These are phyloP conservation scores for Leccinum solheimii DNA, from an alignment of 1,284 basidiomycete species.

Conservation along the genomic window DNA sequence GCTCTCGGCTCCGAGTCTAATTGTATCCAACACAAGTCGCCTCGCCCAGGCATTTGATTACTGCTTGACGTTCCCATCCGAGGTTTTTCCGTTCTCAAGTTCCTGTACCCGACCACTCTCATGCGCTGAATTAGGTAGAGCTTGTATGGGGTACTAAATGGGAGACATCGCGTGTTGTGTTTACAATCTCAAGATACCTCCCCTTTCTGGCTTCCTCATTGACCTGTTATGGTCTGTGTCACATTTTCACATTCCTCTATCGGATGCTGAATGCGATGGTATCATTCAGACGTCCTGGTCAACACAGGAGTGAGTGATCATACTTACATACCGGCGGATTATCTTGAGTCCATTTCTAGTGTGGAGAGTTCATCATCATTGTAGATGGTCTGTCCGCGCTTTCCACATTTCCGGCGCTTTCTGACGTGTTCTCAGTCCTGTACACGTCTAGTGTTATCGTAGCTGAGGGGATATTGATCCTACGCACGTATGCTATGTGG, in stretches of 20 bases:
- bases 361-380: not conserved
- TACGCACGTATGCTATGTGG: slow-evolving; percentile 30
- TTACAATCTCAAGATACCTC: not conserved
- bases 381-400: not conserved
- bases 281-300: slow-evolving; percentile 11
- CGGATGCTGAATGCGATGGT: not conserved
- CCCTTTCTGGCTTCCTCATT: not conserved
- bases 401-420: not conserved
- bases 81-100: slow-evolving; percentile 6
- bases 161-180: not conserved
- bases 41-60: not conserved
- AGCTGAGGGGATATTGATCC: slow-evolving; percentile 17
- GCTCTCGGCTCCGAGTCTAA: not conserved
- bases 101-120: slow-evolving; percentile 6
- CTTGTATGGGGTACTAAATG: not conserved
- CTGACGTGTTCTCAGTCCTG: not conserved
- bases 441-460: slow-evolving; percentile 22
- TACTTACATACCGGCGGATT: not conserved
- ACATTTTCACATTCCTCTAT: slow-evolving; percentile 10
- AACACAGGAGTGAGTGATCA: slow-evolving; percentile 6
- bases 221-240: slow-evolving; percentile 10
- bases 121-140: not conserved
- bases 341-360: slow-evolving; percentile 12
- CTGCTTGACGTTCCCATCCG: not conserved
- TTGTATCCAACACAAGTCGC: not conserved